Conservation (phyloP, 192 early-diverging fungal genomes). For the Coemansia umbellata region DNA sequence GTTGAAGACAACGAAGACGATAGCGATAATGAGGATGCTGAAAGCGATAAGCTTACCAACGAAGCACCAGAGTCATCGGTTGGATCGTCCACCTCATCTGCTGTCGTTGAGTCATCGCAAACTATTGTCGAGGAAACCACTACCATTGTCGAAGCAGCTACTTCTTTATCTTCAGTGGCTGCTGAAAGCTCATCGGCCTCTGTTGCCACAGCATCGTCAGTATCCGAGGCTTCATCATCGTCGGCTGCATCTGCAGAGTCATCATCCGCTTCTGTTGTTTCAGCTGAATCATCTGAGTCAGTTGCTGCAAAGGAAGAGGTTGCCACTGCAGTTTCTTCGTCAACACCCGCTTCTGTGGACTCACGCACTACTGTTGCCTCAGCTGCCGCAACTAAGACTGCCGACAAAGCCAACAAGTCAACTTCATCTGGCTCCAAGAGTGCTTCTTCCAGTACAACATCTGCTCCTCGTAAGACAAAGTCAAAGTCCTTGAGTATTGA, state of each 20-base stretch:
- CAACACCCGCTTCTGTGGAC: not conserved
- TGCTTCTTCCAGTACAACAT: not conserved
- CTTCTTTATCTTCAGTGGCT: not conserved
- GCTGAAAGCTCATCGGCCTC: conserved; percentile 1
- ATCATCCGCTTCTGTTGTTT: not conserved
- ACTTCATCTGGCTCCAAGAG: conserved; percentile 1
- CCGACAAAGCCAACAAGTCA: not conserved
- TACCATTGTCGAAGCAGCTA: not conserved
- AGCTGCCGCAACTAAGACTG: not conserved
- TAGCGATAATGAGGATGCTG: conserved; percentile 7
- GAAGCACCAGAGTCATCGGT: conserved; percentile 7
- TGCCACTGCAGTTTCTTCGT: not conserved
- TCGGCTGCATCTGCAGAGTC: conserved; percentile 10
- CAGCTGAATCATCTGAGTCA: not conserved
- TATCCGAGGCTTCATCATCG: not conserved
- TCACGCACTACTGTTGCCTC: conserved; percentile 7
- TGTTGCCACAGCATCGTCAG: conserved; percentile 9
- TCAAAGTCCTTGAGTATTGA: conserved; percentile 38
- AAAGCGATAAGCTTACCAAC: conserved; percentile 9
- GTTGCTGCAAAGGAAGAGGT: conserved; percentile 5
- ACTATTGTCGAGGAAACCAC: not conserved
- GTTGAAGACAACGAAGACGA: conserved; percentile 18
- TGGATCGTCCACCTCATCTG: too few relatives aligned
- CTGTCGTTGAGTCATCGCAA: not conserved
- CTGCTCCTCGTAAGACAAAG: conserved; percentile 2